Conservation (phyloP, 2,329 filamentous ascomycete species). For the Arthroderma uncinatum region DNA sequence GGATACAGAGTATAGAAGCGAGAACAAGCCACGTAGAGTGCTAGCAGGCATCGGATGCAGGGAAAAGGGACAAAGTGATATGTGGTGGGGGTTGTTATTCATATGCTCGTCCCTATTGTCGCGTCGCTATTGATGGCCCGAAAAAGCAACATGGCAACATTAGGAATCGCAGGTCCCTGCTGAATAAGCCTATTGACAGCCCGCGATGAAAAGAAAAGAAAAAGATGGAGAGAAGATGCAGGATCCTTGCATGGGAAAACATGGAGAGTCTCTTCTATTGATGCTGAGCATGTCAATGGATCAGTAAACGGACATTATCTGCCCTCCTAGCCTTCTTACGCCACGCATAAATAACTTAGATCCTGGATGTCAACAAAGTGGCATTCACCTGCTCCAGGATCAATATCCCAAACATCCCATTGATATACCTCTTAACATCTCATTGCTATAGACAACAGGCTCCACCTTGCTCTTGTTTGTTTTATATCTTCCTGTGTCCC, state of each 20-base stretch:
- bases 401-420: too few species aligned
- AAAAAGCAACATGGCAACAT: not conserved
- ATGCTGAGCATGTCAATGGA: not conserved
- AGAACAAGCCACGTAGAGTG: too few species aligned
- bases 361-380: not conserved
- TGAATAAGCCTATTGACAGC: conserved; percentile 2
- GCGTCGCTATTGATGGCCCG: not conserved
- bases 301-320: too few species aligned
- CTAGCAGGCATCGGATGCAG: too few species aligned
- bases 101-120: not conserved
- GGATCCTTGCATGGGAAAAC: too few species aligned
- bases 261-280: not conserved
- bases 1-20: too few species aligned
- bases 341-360: too few species aligned
- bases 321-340: too few species aligned
- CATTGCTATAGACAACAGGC: not conserved
- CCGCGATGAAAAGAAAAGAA: not conserved
- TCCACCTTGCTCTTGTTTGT: not conserved
- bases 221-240: too few species aligned
- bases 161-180: not conserved
- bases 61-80: not conserved
- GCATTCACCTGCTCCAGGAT: too few species aligned
- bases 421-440: not conserved
- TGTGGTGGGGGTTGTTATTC: too few species aligned
- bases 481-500: not conserved